phyloP scores from a whole-genome alignment of 768 basidiomycete species.

The Chalciporus sphaerocephalus region DNA sequence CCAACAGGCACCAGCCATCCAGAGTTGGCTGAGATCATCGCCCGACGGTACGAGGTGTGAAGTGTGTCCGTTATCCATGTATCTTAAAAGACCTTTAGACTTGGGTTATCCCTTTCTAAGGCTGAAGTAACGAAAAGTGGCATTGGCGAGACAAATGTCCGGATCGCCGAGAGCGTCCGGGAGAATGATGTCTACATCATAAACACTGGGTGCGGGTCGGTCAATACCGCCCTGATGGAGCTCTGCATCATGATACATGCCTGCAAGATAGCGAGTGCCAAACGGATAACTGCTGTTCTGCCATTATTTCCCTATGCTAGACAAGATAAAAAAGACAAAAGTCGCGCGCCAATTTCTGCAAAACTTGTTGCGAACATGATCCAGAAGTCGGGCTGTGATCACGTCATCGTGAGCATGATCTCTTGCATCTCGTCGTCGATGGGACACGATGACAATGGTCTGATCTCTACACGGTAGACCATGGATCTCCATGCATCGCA shows the following conservation, averaged over 20 bases:
- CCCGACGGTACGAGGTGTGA: conserved; percentile 67
- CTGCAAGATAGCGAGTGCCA: conserved; percentile 98
- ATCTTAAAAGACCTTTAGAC: conserved; percentile 46
- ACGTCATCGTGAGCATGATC: conserved; percentile 77
- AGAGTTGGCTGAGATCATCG: conserved; percentile 90
- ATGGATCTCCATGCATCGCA: conserved; percentile 99
- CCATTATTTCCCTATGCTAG: conserved; percentile 96
- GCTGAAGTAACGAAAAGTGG: conserved; percentile 85
- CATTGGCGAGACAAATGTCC: conserved; percentile 88
- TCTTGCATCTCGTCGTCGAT: neutral
- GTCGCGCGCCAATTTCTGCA: conserved; percentile 93
- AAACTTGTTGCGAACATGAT: conserved; percentile 99
- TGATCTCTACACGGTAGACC: conserved; percentile 49
- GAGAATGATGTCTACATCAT: conserved; percentile 99
- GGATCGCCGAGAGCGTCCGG: conserved; percentile 91
- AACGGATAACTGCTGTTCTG: conserved; percentile 96
- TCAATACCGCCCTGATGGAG: conserved; percentile 97
- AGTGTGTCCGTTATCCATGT: conserved; percentile 10
- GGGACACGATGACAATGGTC: conserved; percentile 1
- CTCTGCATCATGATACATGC: conserved; percentile 99
- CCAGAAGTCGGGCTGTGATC: conserved; percentile 88
- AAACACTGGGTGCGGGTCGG: conserved; percentile 81
- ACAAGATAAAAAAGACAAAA: conserved; percentile 99
- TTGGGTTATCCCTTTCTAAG: conserved; percentile 84
- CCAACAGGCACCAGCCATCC: conserved; percentile 87